Evolutionary conservation across 768 basidiomycete species (phyloP).

Genomic region (Boletus rufocinnamomeus): DNA sequence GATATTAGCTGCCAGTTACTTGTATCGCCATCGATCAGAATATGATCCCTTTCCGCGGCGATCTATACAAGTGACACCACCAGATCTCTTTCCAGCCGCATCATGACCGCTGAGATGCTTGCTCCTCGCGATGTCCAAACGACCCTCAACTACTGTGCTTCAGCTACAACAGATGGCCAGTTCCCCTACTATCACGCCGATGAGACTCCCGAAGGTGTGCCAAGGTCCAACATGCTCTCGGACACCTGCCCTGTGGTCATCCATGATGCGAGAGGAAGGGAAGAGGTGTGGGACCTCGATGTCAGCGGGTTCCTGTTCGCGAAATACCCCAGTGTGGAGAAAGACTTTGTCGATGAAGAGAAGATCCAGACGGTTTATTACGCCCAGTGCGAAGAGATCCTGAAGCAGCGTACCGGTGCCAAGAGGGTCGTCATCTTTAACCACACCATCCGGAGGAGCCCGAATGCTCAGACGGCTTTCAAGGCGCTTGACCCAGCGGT

Average conservation of each 20-base stretch:
- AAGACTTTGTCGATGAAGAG: not conserved
- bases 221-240: not conserved
- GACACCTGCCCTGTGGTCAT: not conserved
- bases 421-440: slow-evolving; percentile 1
- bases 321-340: slow-evolving; percentile 3
- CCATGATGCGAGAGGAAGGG: not conserved
- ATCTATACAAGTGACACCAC: not conserved
- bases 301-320: not conserved
- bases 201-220: not conserved
- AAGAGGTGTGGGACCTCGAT: not conserved
- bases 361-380: not conserved
- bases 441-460: slow-evolving; percentile 2
- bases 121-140: not conserved
- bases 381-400: not conserved
- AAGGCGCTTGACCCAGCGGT: not conserved
- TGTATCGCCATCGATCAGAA: not conserved
- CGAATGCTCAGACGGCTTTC: not conserved
- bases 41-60: not conserved
- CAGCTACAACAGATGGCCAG: not conserved
- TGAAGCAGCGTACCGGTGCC: not conserved
- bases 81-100: not conserved
- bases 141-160: not conserved
- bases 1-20: not conserved
- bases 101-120: not conserved
- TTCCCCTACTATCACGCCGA: not conserved